Conservation (phyloP, 805 yeast genomes). For the Schwanniomyces pseudopolymorphus region DNA sequence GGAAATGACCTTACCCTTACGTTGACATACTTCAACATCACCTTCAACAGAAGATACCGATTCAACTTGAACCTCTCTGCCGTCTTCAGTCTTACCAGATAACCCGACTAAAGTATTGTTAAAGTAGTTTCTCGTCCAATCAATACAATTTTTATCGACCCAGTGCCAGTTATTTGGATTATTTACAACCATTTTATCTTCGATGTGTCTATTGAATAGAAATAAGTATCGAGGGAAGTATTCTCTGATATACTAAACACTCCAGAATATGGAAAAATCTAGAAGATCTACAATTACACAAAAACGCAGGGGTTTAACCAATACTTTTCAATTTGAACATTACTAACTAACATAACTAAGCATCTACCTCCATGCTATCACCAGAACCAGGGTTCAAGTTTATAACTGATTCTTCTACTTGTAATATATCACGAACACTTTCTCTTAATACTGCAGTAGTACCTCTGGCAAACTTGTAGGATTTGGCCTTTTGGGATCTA, state of each 20-base stretch:
- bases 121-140: constrained; percentile 85
- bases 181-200: constrained; percentile 75
- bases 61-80: constrained; percentile 33
- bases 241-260: not conserved
- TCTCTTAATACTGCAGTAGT: constrained; percentile 85
- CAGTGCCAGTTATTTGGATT: constrained; percentile 99
- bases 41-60: constrained; percentile 73
- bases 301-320: not conserved
- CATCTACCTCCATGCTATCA: constrained; percentile 46
- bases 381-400: constrained; percentile 26
- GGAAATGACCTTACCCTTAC: constrained; percentile 94
- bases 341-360: constrained; percentile 13
- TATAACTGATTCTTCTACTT: constrained; percentile 64
- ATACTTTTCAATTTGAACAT: not conserved
- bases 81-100: constrained; percentile 31
- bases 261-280: constrained; percentile 12
- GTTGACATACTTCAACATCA: constrained; percentile 94
- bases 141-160: constrained; percentile 96
- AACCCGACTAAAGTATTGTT: constrained; percentile 56
- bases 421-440: constrained; percentile 62
- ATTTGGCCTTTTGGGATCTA: constrained; percentile 75
- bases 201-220: not conserved
- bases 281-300: constrained; percentile 8
- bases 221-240: not conserved
- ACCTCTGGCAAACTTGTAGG: constrained; percentile 86